A percentile compares a stretch with the other conserved stretches of the same genome.
These are phyloP conservation scores for Phaeophleospora eucalypticola DNA, from an alignment of 2,329 filamentous ascomycete genomes.

Conservation along the genomic window DNA sequence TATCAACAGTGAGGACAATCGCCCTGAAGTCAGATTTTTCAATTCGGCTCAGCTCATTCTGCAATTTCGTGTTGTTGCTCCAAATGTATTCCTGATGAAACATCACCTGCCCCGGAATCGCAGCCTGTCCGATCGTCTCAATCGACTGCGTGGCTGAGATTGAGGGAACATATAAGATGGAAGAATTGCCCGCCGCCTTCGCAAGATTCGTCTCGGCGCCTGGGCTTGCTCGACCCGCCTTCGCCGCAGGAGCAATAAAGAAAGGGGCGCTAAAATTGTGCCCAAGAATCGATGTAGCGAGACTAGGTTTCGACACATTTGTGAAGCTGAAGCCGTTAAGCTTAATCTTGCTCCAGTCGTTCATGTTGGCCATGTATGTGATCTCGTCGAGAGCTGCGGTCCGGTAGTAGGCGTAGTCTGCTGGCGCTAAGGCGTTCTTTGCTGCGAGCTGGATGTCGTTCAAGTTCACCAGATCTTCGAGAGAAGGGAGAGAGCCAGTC, in stretches of 20 bases:
- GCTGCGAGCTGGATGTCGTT: constrained; percentile 37
- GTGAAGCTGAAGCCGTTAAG: constrained; percentile 27
- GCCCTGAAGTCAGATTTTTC: constrained; percentile 37
- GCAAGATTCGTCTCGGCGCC: constrained; percentile 50
- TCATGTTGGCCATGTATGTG: constrained; percentile 28
- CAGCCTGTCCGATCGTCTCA: constrained; percentile 32
- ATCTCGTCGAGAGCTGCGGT: constrained; percentile 28
- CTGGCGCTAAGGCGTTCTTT: constrained; percentile 43
- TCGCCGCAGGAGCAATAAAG: constrained; percentile 89
- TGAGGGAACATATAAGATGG: constrained; percentile 50
- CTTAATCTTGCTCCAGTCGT: constrained; percentile 26
- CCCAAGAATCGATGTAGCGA: constrained; percentile 78
- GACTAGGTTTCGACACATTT: constrained; percentile 22
- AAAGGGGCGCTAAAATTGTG: constrained; percentile 77
- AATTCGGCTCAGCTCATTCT: constrained; percentile 31
- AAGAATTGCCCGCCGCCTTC: constrained; percentile 46
- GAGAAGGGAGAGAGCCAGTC: constrained; percentile 22
- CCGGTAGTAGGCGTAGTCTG: constrained; percentile 35
- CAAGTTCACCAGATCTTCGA: constrained; percentile 24
- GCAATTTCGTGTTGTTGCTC: constrained; percentile 30
- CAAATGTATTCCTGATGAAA: constrained; percentile 42
- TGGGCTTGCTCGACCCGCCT: constrained; percentile 84
- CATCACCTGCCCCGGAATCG: constrained; percentile 32
- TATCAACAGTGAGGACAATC: constrained; percentile 41
- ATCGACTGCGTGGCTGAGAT: constrained; percentile 35